Percentiles rank a stretch among this genome's conserved stretches.
Evolutionary conservation across 768 basidiomycete genomes (phyloP).

Genomic region (Pleurotus pulmonarius): DNA sequence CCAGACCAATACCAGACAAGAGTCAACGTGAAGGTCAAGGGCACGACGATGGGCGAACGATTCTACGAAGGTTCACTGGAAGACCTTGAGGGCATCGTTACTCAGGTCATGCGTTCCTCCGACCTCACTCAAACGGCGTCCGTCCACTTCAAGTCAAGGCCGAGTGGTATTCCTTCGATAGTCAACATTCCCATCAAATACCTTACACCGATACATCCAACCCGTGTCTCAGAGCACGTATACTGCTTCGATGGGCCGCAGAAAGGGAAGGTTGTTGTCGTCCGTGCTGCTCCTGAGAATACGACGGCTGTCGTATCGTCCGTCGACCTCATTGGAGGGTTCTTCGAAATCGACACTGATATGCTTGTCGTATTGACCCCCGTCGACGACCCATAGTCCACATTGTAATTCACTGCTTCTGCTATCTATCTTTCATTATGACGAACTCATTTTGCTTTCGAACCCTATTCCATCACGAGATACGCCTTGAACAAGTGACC

Average conservation of each 20-base stretch:
- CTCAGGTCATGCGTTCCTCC: background rate
- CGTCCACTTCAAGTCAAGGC: background rate
- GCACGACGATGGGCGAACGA: background rate
- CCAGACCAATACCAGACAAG: background rate
- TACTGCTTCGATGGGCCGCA: background rate
- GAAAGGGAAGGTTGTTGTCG: background rate
- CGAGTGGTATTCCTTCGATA: background rate
- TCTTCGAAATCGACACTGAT: conserved; percentile 1
- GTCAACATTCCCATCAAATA: conserved; percentile 5
- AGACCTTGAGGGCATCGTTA: background rate
- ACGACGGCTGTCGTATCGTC: background rate
- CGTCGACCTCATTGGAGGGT: conserved; percentile 1
- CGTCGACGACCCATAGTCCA: background rate
- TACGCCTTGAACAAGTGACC: too few species aligned
- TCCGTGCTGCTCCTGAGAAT: conserved; percentile 1
- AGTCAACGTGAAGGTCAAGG: background rate
- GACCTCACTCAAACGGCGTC: background rate
- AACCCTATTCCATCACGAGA: too few species aligned
- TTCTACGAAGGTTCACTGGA: conserved; percentile 1
- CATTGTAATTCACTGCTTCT: too few species aligned
- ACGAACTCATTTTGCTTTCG: too few species aligned
- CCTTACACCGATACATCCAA: background rate
- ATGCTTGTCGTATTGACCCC: conserved; percentile 1
- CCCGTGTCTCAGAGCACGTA: background rate
- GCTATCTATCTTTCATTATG: too few species aligned